Base-by-base conservation (phyloP, 2,329 filamentous ascomycete genomes). In the Pestalotiopsis fici region DNA sequence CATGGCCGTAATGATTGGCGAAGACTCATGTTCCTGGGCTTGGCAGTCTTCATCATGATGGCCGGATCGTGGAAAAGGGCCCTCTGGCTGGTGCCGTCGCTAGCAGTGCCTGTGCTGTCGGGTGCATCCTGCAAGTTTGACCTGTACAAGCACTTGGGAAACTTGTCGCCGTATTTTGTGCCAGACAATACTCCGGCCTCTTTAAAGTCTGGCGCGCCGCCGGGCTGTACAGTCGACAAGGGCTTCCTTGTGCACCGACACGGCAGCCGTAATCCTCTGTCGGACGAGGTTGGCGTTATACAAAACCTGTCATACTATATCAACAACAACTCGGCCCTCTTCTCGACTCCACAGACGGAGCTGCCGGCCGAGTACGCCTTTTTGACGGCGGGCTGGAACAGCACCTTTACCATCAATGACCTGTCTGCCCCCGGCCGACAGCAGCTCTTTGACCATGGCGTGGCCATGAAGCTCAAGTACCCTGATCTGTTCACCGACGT, bases 361-460 rank as follows among this genome's bases (percentile, higher is more conserved):
- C 54, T 70, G 1, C 71, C 71, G 3, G 39, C 59, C 54, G 69
- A 37, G 7, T 71, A 69, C 59, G 67, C 69, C 3, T 73, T 73
- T 25, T 47, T 73, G 15, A 31, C 56, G 4, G 7, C 66, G 2
- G 71, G 69, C 12, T 72, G 71, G 70, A 70, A 73, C 59, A 69
- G 59, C 62, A 71, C 66, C 31, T 68, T 73, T n/a, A 62, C 57
- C 4, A 68, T 61, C 27, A 70, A 72, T 56, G 67, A 67, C 23
- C 68, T 73, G 2, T 71, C 72, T 3, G 70, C 70, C 3, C 61
- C 68, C 23, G 71, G 72, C 4, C 70, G 71, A 1, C 65, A 72
- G 57, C 72, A 72, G 66, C 59, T 72, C 15, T 72, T 72, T 43
- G 72, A 73, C 61, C 71, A 72, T 64, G 72, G 72, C 50, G 70